Percentiles rank a stretch among this genome's conserved stretches.
These are phyloP conservation scores for Leccinum truebloodii DNA, from an alignment of 768 basidiomycete genomes.

Conservation along the genomic window DNA sequence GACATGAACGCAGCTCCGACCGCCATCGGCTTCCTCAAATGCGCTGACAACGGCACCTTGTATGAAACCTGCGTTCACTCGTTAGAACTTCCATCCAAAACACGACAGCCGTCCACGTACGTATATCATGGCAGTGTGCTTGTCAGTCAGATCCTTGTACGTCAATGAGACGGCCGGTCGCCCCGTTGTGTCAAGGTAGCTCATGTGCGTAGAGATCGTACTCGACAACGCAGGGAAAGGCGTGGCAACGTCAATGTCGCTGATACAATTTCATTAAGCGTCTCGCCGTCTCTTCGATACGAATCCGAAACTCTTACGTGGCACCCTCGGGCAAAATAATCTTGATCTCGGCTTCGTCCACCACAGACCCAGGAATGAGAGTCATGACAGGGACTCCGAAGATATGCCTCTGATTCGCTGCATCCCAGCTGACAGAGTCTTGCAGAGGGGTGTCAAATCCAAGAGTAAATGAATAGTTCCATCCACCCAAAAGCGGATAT, in stretches of 20 bases:
- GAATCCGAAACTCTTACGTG: slow-evolving; percentile 55
- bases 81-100: slow-evolving; percentile 11
- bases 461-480: slow-evolving; percentile 95
- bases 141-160: slow-evolving; percentile 75
- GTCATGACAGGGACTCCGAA: slow-evolving; percentile 88
- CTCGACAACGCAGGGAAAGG: slow-evolving; percentile 78
- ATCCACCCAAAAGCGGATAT: slow-evolving; percentile 93
- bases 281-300: not conserved
- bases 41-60: slow-evolving; percentile 75
- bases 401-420: slow-evolving; percentile 61
- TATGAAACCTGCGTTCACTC: slow-evolving; percentile 73
- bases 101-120: slow-evolving; percentile 49
- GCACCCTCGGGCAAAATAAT: slow-evolving; percentile 95
- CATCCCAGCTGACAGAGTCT: slow-evolving; percentile 70
- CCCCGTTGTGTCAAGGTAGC: slow-evolving; percentile 91
- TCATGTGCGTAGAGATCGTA: slow-evolving; percentile 65
- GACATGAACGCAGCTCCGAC: slow-evolving; percentile 71
- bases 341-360: slow-evolving; percentile 75
- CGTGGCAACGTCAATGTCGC: slow-evolving; percentile 71
- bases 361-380: slow-evolving; percentile 72
- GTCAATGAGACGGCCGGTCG: slow-evolving; percentile 75
- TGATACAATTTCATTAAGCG: slow-evolving; percentile 34
- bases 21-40: slow-evolving; percentile 82
- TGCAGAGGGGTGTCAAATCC: slow-evolving; percentile 90
- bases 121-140: slow-evolving; percentile 78